Evolutionary conservation across 2,329 filamentous ascomycete species (phyloP).

Genomic region (Xylaria arbuscula): DNA sequence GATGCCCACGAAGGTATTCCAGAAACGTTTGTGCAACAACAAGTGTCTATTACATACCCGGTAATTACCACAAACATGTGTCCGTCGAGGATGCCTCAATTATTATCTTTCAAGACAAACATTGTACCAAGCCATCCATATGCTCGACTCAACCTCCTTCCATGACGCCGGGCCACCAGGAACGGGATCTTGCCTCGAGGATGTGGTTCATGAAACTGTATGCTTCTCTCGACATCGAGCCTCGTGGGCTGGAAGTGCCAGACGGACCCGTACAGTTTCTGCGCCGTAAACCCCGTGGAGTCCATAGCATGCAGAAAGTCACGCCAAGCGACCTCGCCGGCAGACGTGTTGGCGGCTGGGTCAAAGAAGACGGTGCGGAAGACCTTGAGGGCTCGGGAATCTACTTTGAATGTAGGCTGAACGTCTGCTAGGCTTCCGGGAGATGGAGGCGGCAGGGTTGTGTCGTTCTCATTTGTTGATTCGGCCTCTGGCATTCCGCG

Average conservation of each 20-base stretch:
- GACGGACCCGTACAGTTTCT: slow-evolving; percentile 14
- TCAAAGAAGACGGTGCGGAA: slow-evolving; percentile 58
- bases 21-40: too few relatives aligned
- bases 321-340: slow-evolving; percentile 9
- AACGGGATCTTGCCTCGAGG: slow-evolving; percentile 15
- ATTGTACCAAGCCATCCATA: slow-evolving; percentile 42
- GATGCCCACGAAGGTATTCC: too few relatives aligned
- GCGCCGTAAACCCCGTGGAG: neutral
- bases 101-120: slow-evolving; percentile 52
- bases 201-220: slow-evolving; percentile 14
- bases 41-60: too few relatives aligned
- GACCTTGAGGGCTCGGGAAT: slow-evolving; percentile 50
- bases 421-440: slow-evolving; percentile 11
- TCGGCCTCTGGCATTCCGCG: slow-evolving; percentile 19
- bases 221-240: slow-evolving; percentile 3
- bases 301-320: slow-evolving; percentile 14
- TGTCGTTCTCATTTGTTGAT: slow-evolving; percentile 13
- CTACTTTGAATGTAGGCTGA: slow-evolving; percentile 44
- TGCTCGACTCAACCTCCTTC: neutral
- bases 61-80: too few relatives aligned
- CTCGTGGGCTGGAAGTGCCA: slow-evolving; percentile 45
- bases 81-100: neutral
- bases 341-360: neutral
- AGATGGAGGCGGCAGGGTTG: neutral
- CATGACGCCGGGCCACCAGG: neutral